phyloP scores from a whole-genome alignment of 2,329 filamentous ascomycete genomes.

The Aureobasidium melanogenum region DNA sequence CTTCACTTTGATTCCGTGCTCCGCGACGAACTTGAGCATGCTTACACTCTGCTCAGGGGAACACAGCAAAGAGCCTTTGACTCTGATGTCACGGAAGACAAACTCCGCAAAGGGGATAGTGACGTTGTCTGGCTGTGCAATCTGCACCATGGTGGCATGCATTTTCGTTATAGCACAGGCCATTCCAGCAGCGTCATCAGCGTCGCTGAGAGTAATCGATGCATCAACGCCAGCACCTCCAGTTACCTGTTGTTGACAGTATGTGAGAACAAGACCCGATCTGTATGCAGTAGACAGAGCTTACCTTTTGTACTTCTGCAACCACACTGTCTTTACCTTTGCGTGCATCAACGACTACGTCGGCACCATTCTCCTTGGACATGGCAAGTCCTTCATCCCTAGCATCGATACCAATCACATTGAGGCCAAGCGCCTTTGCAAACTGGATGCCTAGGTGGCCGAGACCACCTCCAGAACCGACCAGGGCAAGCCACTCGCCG shows the following conservation, averaged over 20 bases:
- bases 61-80: slow-evolving; percentile 35
- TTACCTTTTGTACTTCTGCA: slow-evolving; percentile 35
- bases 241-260: slow-evolving; percentile 24
- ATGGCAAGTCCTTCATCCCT: slow-evolving; percentile 45
- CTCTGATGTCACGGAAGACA: slow-evolving; percentile 45
- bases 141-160: slow-evolving; percentile 51
- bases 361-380: slow-evolving; percentile 39
- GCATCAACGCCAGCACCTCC: slow-evolving; percentile 43
- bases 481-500: slow-evolving; percentile 32
- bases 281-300: too few species aligned
- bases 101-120: slow-evolving; percentile 38
- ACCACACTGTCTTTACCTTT: slow-evolving; percentile 40
- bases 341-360: slow-evolving; percentile 45
- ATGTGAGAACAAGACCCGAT: background rate
- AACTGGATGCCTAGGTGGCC: slow-evolving; percentile 47
- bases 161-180: slow-evolving; percentile 49
- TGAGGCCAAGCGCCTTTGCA: slow-evolving; percentile 42
- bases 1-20: slow-evolving; percentile 39
- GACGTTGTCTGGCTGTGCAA: slow-evolving; percentile 42
- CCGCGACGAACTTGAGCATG: slow-evolving; percentile 27
- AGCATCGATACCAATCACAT: slow-evolving; percentile 47
- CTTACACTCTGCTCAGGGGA: slow-evolving; percentile 25
- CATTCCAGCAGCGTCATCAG: slow-evolving; percentile 39
- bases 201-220: slow-evolving; percentile 47
- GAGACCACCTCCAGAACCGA: slow-evolving; percentile 36